Percentiles rank a stretch among this genome's conserved stretches.
phyloP scores from a whole-genome alignment of 352 stramenopile species.

The Pythium grandisporangium region DNA sequence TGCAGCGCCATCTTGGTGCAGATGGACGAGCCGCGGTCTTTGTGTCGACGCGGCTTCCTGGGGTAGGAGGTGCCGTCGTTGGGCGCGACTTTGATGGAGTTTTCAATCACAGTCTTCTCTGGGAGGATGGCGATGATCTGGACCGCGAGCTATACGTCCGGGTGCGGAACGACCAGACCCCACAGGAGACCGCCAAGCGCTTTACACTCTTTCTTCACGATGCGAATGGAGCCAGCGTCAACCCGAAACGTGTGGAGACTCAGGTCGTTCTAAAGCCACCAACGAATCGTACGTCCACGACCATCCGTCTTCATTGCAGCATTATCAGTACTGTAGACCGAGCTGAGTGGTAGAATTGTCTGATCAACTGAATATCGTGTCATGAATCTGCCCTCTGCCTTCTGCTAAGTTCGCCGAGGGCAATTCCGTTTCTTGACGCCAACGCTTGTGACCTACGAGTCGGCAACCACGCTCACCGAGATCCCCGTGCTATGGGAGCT shows the following conservation, averaged over 20 bases:
- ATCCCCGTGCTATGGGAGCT: constrained; percentile 50
- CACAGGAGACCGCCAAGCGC: constrained; percentile 35
- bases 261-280: constrained; percentile 36
- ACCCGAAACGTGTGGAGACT: constrained; percentile 29
- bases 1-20: constrained; percentile 52
- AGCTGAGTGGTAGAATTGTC: too few relatives aligned
- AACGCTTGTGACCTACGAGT: constrained; percentile 23
- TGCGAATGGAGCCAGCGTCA: constrained; percentile 41
- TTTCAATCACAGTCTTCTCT: constrained; percentile 66
- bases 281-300: constrained; percentile 28
- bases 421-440: constrained; percentile 43
- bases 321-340: too few relatives aligned
- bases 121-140: constrained; percentile 59
- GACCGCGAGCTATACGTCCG: constrained; percentile 61
- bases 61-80: constrained; percentile 32
- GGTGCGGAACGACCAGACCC: constrained; percentile 44
- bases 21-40: constrained; percentile 56
- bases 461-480: constrained; percentile 9
- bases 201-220: constrained; percentile 58
- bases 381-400: too few relatives aligned
- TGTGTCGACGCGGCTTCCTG: constrained; percentile 30
- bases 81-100: constrained; percentile 41
- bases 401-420: constrained; percentile 33
- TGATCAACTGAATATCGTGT: not conserved
- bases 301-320: not conserved